These are phyloP conservation scores for Gastrodia elata DNA, from an alignment of 106 monocot genomes.

Conservation along the genomic window DNA sequence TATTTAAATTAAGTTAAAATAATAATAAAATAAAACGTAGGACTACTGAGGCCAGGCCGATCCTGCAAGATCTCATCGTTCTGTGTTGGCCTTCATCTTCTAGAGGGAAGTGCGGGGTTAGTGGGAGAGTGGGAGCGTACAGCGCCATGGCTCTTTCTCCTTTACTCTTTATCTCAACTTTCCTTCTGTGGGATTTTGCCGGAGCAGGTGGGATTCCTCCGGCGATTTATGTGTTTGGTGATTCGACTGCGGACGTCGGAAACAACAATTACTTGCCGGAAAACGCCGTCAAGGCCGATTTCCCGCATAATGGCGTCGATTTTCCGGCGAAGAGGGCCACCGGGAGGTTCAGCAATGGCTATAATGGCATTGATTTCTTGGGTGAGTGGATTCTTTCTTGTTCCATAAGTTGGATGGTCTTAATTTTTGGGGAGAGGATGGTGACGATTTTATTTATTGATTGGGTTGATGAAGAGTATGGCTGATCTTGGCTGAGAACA, in stretches of 20 bases:
- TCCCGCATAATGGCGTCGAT: slow-evolving; percentile 57
- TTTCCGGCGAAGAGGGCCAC: slow-evolving; percentile 47
- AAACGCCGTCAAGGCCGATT: slow-evolving; percentile 41
- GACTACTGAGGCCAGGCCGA: too few species aligned
- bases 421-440: not conserved
- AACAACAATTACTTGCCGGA: slow-evolving; percentile 56
- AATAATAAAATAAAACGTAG: too few species aligned
- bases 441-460: not conserved
- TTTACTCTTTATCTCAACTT: not conserved
- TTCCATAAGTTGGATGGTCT: not conserved
- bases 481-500: not conserved
- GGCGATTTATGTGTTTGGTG: slow-evolving; percentile 63
- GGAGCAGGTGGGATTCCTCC: slow-evolving; percentile 24
- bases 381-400: slow-evolving; percentile 17
- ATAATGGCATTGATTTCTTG: slow-evolving; percentile 58
- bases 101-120: not conserved
- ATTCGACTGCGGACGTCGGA: slow-evolving; percentile 66
- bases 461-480: not conserved
- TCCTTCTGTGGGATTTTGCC: not conserved
- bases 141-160: not conserved
- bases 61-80: not conserved
- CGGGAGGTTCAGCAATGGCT: slow-evolving; percentile 69
- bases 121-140: not conserved
- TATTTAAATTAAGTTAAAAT: too few species aligned
- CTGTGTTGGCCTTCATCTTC: not conserved